Percentiles rank a stretch among this genome's conserved stretches.
These are phyloP conservation scores for Naganishia randhawae DNA, from an alignment of 768 basidiomycete genomes.

Conservation along the genomic window DNA sequence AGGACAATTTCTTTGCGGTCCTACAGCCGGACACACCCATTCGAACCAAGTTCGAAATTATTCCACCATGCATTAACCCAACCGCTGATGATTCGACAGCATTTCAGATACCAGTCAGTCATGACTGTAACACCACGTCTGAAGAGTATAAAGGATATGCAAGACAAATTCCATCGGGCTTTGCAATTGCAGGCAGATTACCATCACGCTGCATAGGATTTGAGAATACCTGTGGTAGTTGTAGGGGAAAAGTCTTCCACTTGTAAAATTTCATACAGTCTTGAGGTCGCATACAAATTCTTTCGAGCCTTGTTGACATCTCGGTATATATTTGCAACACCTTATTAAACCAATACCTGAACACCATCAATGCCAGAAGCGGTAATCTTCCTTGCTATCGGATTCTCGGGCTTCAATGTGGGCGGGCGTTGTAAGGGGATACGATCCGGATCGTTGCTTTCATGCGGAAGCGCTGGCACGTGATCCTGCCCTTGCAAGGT, in stretches of 20 bases:
- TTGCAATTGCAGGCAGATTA: background rate
- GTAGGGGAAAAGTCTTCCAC: conserved; percentile 17
- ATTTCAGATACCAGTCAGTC: background rate
- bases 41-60: background rate
- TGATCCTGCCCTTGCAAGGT: background rate
- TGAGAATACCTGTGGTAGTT: conserved; percentile 23
- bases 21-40: background rate
- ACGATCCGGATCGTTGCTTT: background rate
- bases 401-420: conserved; percentile 30
- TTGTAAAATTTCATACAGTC: too few species aligned
- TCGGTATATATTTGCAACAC: too few species aligned
- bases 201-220: conserved; percentile 18
- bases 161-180: background rate
- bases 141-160: conserved; percentile 4
- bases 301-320: too few species aligned
- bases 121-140: background rate
- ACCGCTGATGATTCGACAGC: background rate
- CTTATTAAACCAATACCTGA: background rate
- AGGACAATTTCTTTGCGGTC: background rate
- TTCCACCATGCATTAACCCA: too few species aligned
- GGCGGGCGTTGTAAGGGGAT: conserved; percentile 4
- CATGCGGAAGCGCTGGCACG: conserved; percentile 7
- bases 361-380: conserved; percentile 11
- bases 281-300: too few species aligned
- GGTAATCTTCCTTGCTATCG: conserved; percentile 27